Evolutionary conservation across 148 eudicot genomes (phyloP).

Genomic region (Rheum nobile): DNA sequence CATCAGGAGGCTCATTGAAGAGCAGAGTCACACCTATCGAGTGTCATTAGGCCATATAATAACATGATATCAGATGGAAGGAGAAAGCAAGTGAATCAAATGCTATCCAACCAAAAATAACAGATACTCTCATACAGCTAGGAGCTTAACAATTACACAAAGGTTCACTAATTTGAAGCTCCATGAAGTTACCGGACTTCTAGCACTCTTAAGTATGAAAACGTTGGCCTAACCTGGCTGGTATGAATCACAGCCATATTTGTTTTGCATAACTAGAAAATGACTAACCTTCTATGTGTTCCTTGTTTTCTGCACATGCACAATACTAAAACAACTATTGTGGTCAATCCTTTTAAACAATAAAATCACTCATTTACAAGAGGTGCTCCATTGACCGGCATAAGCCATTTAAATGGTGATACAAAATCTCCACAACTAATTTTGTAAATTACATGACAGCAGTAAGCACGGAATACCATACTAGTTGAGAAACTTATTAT

Average conservation of each 20-base stretch:
- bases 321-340: not conserved
- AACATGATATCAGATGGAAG: not conserved
- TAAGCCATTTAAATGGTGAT: not conserved
- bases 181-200: not conserved
- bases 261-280: not conserved
- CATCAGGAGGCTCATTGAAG: conserved; percentile 89
- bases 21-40: conserved; percentile 63
- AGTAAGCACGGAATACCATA: not conserved
- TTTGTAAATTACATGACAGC: not conserved
- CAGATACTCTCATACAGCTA: not conserved
- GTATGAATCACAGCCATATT: not conserved
- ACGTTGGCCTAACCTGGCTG: not conserved
- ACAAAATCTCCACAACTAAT: not conserved
- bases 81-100: not conserved
- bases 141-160: not conserved
- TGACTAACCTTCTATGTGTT: not conserved
- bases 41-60: not conserved
- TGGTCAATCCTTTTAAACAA: not conserved
- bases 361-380: not conserved
- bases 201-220: not conserved
- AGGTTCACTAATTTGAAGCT: not conserved
- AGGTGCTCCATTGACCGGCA: not conserved
- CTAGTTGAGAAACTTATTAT: not conserved
- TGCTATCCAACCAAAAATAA: not conserved
- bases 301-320: not conserved